Base-by-base conservation (phyloP, 805 yeast genomes). In the Metschnikowia arizonensis region DNA sequence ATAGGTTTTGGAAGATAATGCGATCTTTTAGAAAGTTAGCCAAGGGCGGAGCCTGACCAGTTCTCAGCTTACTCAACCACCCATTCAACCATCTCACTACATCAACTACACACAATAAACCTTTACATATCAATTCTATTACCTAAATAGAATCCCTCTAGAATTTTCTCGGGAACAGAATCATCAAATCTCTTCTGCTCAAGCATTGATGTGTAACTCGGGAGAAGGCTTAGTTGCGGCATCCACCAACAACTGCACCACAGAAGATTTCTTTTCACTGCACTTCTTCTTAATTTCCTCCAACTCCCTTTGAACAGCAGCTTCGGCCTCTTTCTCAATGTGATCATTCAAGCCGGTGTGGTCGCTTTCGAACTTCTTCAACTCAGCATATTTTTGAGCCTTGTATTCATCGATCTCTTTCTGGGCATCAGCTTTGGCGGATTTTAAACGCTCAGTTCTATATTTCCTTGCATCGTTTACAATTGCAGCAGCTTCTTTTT, bases 401-500 rank as follows among this genome's bases (percentile, higher is more conserved):
- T 87, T 90, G 78, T 93, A 93, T 46, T 81, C 83, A 54, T 82
- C 85, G 58, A 93, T 88, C 68, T 93, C 99, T 46, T 75, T 71
- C 53, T 88, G 85, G 30, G 99, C 99, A 65, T 93, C 98, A 19
- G 83, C 72, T 73, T 89, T 91, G 43, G 98, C 96, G 38, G 93
- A 90, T 79, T 91, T 93, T 64, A 93, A 77, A 54, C 89, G 85
- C 55, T 80, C 83, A 33, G 93, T 78, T 68, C 96, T 88, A 73
- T 84, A 49, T 58, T 83, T 78, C 76, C 98, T 87, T 19, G 99
- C 97, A 63, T 85, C 85, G 59, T 90, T 78, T 50, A 93, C 98
- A 53, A 90, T 86, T 57, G 83, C 90, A 58, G 95, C 97, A n/a
- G 99, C 98, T 60, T 88, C 91, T 70, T 86, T 88, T 73, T 93